Evolutionary conservation across 768 basidiomycete genomes (phyloP).

Genomic region (Leucogyrophana mollusca): DNA sequence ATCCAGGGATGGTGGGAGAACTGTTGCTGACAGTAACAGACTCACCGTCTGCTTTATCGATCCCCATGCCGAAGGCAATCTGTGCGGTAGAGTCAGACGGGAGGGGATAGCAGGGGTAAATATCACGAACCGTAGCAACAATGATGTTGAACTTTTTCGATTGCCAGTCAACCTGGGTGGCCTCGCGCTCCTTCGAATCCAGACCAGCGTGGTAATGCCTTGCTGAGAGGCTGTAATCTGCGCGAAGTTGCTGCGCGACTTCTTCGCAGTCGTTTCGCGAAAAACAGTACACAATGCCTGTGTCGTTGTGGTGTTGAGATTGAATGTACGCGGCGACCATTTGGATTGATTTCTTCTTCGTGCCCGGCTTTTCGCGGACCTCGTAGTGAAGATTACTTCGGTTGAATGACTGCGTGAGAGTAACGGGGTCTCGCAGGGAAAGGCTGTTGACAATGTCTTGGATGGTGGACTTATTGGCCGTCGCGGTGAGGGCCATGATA

Average conservation of each 20-base stretch:
- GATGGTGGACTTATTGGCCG: constrained; percentile 77
- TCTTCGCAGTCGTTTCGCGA: constrained; percentile 76
- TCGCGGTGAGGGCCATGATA: constrained; percentile 96
- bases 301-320: constrained; percentile 50
- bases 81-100: constrained; percentile 28
- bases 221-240: constrained; percentile 57
- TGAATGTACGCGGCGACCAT: constrained; percentile 74
- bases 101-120: not conserved
- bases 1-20: no score
- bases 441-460: constrained; percentile 78
- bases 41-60: constrained; percentile 80
- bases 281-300: constrained; percentile 86
- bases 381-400: constrained; percentile 87
- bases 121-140: constrained; percentile 82
- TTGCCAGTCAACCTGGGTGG: constrained; percentile 74
- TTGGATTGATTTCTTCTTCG: constrained; percentile 42
- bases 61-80: constrained; percentile 98
- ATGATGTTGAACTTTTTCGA: constrained; percentile 71
- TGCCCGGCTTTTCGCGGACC: constrained; percentile 48
- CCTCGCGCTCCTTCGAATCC: constrained; percentile 56
- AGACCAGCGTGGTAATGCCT: constrained; percentile 88
- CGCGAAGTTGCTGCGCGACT: constrained; percentile 65
- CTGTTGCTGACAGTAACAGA: no score
- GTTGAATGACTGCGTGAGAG: constrained; percentile 84
- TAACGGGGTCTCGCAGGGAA: constrained; percentile 53